Percentiles rank a stretch among this genome's conserved stretches.
These are phyloP conservation scores for Exophiala xenobiotica DNA, from an alignment of 2,329 filamentous ascomycete species.

Conservation along the genomic window DNA sequence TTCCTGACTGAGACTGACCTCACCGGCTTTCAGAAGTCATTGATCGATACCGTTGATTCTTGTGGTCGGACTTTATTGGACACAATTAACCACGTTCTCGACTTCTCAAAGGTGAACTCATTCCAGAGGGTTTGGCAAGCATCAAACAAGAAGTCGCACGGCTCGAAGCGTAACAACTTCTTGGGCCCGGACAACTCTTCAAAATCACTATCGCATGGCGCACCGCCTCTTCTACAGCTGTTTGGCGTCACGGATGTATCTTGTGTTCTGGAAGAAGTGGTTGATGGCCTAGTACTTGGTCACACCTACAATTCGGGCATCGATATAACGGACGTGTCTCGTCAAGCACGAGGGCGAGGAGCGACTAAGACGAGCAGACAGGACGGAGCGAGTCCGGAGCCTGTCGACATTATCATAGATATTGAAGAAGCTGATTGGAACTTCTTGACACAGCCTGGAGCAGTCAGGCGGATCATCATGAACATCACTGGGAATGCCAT, in stretches of 20 bases:
- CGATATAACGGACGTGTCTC: slow-evolving; percentile 13
- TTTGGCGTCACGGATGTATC: slow-evolving; percentile 17
- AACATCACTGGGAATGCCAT: slow-evolving; percentile 40
- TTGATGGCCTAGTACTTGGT: slow-evolving; percentile 24
- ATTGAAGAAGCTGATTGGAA: slow-evolving; percentile 35
- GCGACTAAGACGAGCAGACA: background rate
- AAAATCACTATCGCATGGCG: slow-evolving; percentile 16
- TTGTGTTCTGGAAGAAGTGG: slow-evolving; percentile 20
- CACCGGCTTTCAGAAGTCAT: slow-evolving; percentile 42
- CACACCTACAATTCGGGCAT: slow-evolving; percentile 14
- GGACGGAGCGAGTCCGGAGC: background rate
- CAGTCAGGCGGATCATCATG: slow-evolving; percentile 39
- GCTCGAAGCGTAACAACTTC: slow-evolving; percentile 33
- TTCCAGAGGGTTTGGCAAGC: slow-evolving; percentile 35
- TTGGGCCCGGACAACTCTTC: slow-evolving; percentile 15
- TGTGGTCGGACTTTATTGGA: slow-evolving; percentile 54
- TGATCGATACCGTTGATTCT: slow-evolving; percentile 50
- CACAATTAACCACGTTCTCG: slow-evolving; percentile 44
- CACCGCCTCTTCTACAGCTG: slow-evolving; percentile 19
- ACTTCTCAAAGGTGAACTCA: slow-evolving; percentile 40
- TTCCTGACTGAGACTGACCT: slow-evolving; percentile 47
- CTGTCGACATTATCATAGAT: slow-evolving; percentile 25
- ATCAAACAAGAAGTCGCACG: slow-evolving; percentile 13
- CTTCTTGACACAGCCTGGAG: slow-evolving; percentile 25
- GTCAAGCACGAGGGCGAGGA: slow-evolving; percentile 6